Base-by-base conservation (phyloP, 345 rosid species). In the Eutrema heterophyllum region DNA sequence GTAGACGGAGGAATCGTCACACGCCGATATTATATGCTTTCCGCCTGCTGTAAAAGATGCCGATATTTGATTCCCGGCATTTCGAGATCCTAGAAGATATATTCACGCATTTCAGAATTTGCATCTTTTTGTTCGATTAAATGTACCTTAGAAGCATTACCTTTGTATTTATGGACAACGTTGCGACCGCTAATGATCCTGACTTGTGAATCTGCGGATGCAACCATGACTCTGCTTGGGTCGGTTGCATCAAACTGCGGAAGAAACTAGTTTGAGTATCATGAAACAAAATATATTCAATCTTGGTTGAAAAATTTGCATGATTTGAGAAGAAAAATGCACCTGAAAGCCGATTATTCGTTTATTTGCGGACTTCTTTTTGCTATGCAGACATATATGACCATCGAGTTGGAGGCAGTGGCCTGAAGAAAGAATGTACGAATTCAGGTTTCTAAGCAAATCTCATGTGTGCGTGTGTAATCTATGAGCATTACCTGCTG, bases 311-410 rank as follows among this genome's bases (percentile, higher is more conserved):
- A 3, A 24, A 6, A 11, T 2, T 63, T 0, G 1, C 2, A 54
- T 21, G 39, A 38, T 60, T 30, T 41, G 59, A 68, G 32, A 50
- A 53, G 48, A 8, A n/a, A 59, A 33, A 70, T 61, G 39, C 67
- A 93, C 98, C 91, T 90, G 87, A 56, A 93, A 87, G 45, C 96
- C 81, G 51, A 89, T 90, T 71, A 93, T 89, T 80, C 88, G 85
- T 79, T 84, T 87, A 81, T 87, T 81, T 51, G 84, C 72, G 5
- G 92, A 81, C 72, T 86, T 93, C 84, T 87, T 93, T 82, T 90
- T 93, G 79, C 78, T 78, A 79, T 78, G 79, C 61, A 89, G 81
- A 70, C 85, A 81, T 70, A 87, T 79, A 43, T 83, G 87, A 49
- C 84, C 86, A 76, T 89, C 98, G 67, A 90, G 79, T 68, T 93